Base-by-base conservation (phyloP, 2,329 filamentous ascomycete species). In the Clarireedia paspali region DNA sequence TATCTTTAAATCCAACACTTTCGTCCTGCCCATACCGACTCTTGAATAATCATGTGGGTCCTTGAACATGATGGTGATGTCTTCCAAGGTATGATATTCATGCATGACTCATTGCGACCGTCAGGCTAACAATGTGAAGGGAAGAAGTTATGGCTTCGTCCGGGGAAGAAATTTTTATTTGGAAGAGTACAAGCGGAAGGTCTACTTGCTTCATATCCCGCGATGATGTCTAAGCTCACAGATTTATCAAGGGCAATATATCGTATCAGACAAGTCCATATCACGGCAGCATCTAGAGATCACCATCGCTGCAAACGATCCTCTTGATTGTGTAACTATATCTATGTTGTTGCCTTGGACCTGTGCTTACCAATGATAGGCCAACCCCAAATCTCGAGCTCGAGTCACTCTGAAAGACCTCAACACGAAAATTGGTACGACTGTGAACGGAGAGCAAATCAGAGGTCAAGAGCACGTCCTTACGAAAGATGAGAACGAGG, bases 221-320 rank as follows among this genome's bases (percentile, higher is more conserved):
- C 17, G 9, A 34, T 54, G 12, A 12, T 20, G 12, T 17, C 20
- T 45, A 9, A 48, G 14, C 3, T 14, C 3, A 40, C 46, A 88
- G 85, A 14, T 12, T 34, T 12, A 34, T 34, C 30, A 81, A 54
- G 82, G 82, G 3, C 82, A 80, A 65, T 73, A 88, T 62, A 83
- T 81, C 24, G 88, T 96, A 62, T 81, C 85, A 5, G 81, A 94
- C 66, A 89, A 88, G 66, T 87, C 86, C 1, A 88, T 99, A 49
- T 99, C 94, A 34, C 81, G 92, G 56, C 89, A 94, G 67, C 94
- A 99, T 71, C 74, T 96, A 61, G 85, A 85, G 34, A 84, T 99
- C 50, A 79, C 83, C 44, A 83, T 97, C 6, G 82, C 79, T 47
- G 64, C 73, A 0, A 85, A 92, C 39, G 73, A 76, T 42, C 73